Evolutionary conservation across 73 alveolate genomes (phyloP), one percentile per base, ranked within the genome.

Genomic region (Paramecium sonneborni): DNA sequence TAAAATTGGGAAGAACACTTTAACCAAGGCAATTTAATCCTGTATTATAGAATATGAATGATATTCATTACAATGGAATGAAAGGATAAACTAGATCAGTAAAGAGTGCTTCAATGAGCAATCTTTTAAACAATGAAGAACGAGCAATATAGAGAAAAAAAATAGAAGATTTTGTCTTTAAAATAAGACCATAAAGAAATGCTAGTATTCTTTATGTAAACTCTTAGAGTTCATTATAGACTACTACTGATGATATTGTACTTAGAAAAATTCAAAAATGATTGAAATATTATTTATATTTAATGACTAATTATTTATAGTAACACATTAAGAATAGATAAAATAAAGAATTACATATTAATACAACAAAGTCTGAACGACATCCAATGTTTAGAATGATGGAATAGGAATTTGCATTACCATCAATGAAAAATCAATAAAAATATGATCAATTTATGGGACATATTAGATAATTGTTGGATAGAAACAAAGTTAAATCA

Each of bases 31-130:
- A 79, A 44, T 79, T 79, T 79, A 79, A 79, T 23, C 90, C 90
- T 52, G 68, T 52, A 21, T 8, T 52, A 20, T 43, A 15, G 24
- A 62, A 62, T 8, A 43, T 38, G n/a, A 79, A 20, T 2, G 90
- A 79, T n/a, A 32, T 24, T 10, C 44, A 38, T 46, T 79, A 30
- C 30, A 20, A 21, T 30, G 90, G 90, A 24, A 39, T 79, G 69
- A 79, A 23, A 34, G 90, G 90, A 18, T 79, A 79, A 23, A 79
- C 90, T 41, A 38, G 90, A 20, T 79, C 90, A 44, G 90, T 79
- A 44, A 79, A 79, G 30, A 79, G 90, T 79, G 90, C 90, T 11
- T 79, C 90, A 20, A 79, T 79, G 90, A 79, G 90, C 6, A 43
- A 79, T 34, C 37, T 74, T 28, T 44, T 79, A 14, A 79, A 52